Base-by-base conservation (phyloP, 2,329 filamentous ascomycete species). In the Fusarium devonianum region DNA sequence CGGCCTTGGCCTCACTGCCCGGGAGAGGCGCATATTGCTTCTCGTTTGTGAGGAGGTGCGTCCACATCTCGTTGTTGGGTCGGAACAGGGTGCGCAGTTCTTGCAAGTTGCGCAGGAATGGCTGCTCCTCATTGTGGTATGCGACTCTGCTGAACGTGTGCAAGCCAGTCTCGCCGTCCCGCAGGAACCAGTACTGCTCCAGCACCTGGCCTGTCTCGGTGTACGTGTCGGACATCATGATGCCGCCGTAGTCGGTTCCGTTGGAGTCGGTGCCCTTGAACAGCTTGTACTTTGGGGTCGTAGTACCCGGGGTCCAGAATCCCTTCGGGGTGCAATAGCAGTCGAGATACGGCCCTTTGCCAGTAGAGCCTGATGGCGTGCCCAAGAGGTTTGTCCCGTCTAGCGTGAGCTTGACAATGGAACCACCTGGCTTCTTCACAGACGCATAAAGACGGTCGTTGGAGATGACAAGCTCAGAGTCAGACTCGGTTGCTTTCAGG, bases 161-260 rank as follows among this genome's bases (percentile, higher is more conserved):
- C 25, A 86, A 65, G 0, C 84, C 84, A 0, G 84, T 86, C 65
- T 87, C 84, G 2, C 79, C 79, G 33, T 85, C 82, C 9, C 80
- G 73, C 3, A 87, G 69, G 58, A 87, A 87, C 81, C 82, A 87
- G 66, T 86, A 87, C 61, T 86, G 83, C 60, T 86, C 78, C 12
- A 87, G 71, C 5, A 79, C 62, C 61, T 86, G 82, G 2, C 82
- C 82, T 0, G 83, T 85, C 1, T 75, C 71, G 0, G 76, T 72
- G 60, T 84, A 86, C 0, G 75, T 79, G 49, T 87, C 82, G 35
- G 78, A 80, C 75, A 87, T 80, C 30, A 80, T 73, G 22, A 86
- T 77, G 2, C 83, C 83, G 4, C 76, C 83, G 63, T 85, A 87
- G 5, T 74, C 64, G 0, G 75, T 79, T 1, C 78, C 77, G n/a